Evolutionary conservation across 2,329 filamentous ascomycete genomes (phyloP).

Genomic region (Amauroascus verrucosus): DNA sequence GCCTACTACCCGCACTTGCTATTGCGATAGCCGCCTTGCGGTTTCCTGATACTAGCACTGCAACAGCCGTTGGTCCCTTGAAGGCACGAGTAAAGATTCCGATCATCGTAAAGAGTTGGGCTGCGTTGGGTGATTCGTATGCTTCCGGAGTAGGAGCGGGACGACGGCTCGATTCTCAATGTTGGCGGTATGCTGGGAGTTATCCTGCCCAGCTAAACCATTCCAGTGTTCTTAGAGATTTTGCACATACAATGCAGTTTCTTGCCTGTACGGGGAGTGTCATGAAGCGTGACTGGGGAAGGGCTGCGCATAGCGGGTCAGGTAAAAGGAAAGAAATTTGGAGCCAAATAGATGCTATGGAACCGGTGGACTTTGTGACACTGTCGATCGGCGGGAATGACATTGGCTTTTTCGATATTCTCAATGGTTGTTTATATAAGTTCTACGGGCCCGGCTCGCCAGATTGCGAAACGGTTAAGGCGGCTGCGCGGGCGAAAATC

Average conservation of each 20-base stretch:
- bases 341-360: constrained; percentile 11
- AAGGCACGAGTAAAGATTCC: background rate
- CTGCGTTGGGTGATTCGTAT: constrained; percentile 23
- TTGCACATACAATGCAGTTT: constrained; percentile 17
- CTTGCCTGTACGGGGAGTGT: constrained; percentile 22
- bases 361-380: constrained; percentile 18
- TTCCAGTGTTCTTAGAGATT: constrained; percentile 13
- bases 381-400: constrained; percentile 23
- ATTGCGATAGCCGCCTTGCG: background rate
- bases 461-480: constrained; percentile 9
- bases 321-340: constrained; percentile 8
- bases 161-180: constrained; percentile 14
- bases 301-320: constrained; percentile 9
- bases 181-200: constrained; percentile 20
- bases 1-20: background rate
- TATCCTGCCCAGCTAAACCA: constrained; percentile 21
- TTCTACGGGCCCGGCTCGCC: constrained; percentile 17
- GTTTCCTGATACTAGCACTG: background rate
- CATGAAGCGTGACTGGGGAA: constrained; percentile 17
- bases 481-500: constrained; percentile 5
- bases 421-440: constrained; percentile 23
- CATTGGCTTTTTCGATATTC: constrained; percentile 19
- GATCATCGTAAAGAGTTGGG: constrained; percentile 15
- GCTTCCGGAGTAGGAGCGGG: constrained; percentile 22
- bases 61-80: background rate